Percentiles rank a stretch among this genome's conserved stretches.
These are phyloP conservation scores for Chalara sp. DNA, from an alignment of 2,329 filamentous ascomycete genomes.

Conservation along the genomic window DNA sequence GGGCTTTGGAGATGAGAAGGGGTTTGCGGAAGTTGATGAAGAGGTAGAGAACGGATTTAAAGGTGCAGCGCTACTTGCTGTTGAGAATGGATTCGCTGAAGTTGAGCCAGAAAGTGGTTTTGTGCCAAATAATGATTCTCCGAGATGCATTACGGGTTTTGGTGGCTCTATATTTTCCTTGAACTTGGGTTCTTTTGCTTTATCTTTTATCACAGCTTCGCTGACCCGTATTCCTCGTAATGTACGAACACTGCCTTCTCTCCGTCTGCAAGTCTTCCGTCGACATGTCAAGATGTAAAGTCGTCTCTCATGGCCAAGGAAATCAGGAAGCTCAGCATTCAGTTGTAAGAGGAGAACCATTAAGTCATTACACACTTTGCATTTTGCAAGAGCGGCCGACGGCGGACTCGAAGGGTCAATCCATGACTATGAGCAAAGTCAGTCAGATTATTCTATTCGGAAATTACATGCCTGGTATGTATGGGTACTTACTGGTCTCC, in stretches of 20 bases:
- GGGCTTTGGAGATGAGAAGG: constrained; percentile 33
- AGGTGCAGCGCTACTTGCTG: constrained; percentile 25
- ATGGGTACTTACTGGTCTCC: constrained; percentile 63
- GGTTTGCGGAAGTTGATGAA: constrained; percentile 41
- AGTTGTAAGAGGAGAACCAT: constrained; percentile 86
- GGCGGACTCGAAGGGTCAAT: constrained; percentile 64
- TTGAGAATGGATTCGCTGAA: constrained; percentile 56
- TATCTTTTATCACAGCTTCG: constrained; percentile 18
- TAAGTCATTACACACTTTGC: constrained; percentile 76
- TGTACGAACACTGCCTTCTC: constrained; percentile 72
- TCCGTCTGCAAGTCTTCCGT: constrained; percentile 71
- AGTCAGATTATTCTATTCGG: no score
- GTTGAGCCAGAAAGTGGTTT: constrained; percentile 35
- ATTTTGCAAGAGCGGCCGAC: constrained; percentile 71
- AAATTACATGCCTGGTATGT: not conserved
- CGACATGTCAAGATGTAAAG: constrained; percentile 83
- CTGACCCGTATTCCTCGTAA: constrained; percentile 59
- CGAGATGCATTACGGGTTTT: constrained; percentile 38
- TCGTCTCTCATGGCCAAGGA: constrained; percentile 79
- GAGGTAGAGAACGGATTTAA: constrained; percentile 60
- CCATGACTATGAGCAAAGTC: constrained; percentile 61
- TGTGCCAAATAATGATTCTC: constrained; percentile 64
- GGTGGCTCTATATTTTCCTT: constrained; percentile 19
- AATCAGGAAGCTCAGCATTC: constrained; percentile 80
- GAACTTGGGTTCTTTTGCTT: constrained; percentile 24